These are phyloP conservation scores for Candolleomyces eurysporus DNA, from an alignment of 768 basidiomycete genomes.

Conservation along the genomic window DNA sequence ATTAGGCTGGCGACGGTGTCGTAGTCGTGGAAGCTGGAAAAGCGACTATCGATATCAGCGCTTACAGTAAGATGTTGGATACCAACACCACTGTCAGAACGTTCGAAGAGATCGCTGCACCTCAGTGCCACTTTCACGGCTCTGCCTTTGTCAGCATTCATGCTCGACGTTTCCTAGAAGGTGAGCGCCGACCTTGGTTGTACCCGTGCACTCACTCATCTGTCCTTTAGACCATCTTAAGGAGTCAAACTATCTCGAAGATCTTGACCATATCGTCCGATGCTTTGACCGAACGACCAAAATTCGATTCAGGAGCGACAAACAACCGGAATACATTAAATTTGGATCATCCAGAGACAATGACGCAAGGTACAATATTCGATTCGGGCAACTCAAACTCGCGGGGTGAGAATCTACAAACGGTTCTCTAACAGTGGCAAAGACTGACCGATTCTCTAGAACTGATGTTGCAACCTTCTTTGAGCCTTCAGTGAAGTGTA, in stretches of 20 bases:
- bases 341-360: conserved; percentile 45
- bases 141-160: conserved; percentile 50
- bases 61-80: conserved; percentile 32
- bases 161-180: conserved; percentile 35
- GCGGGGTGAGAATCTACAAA: conserved; percentile 18
- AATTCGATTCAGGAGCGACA: conserved; percentile 36
- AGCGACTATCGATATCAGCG: conserved; percentile 55
- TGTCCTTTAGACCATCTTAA: conserved; percentile 28
- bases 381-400: conserved; percentile 47
- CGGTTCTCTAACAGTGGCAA: too few species aligned
- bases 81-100: not conserved
- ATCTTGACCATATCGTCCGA: conserved; percentile 38
- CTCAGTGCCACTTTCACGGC: conserved; percentile 47
- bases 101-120: conserved; percentile 45
- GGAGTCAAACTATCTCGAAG: conserved; percentile 39
- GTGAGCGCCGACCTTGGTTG: conserved; percentile 22
- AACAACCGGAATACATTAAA: conserved; percentile 43
- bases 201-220: not conserved
- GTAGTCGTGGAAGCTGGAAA: conserved; percentile 31
- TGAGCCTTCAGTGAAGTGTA: conserved; percentile 34
- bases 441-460: conserved; percentile 13
- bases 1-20: conserved; percentile 41
- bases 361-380: conserved; percentile 38
- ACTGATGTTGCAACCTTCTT: conserved; percentile 37
- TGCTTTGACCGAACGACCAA: conserved; percentile 51